phyloP scores from a whole-genome alignment of 164 flowering plant species.

The grape (Vitis vinifera) region ASM3070453v1 NC_081817.1:29450501-29451000 shows the following conservation, averaged over 20 bases:
- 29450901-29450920: not conserved
- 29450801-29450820: constrained; percentile 15
- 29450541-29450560: constrained; percentile 20
- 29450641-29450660: not conserved
- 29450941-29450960: not conserved
- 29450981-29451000: not conserved
- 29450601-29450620: not conserved
- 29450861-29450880: constrained; percentile 23
- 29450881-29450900: not conserved
- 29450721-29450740: constrained; percentile 47
- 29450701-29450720: constrained; percentile 37
- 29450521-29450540: constrained; percentile 26
- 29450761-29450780: constrained; percentile 20
- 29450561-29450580: constrained; percentile 17
- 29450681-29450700: constrained; percentile 41
- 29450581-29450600: constrained; percentile 11
- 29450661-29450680: constrained; percentile 10
- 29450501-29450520: constrained; percentile 39
- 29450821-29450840: constrained; percentile 52
- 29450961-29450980: not conserved
- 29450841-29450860: constrained; percentile 30
- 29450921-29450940: not conserved
- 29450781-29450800: constrained; percentile 15
- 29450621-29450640: not conserved
- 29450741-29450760: constrained; percentile 28